Evolutionary conservation across 2,329 filamentous ascomycete genomes (phyloP).

Genomic region (Furcasterigmium furcatum): DNA sequence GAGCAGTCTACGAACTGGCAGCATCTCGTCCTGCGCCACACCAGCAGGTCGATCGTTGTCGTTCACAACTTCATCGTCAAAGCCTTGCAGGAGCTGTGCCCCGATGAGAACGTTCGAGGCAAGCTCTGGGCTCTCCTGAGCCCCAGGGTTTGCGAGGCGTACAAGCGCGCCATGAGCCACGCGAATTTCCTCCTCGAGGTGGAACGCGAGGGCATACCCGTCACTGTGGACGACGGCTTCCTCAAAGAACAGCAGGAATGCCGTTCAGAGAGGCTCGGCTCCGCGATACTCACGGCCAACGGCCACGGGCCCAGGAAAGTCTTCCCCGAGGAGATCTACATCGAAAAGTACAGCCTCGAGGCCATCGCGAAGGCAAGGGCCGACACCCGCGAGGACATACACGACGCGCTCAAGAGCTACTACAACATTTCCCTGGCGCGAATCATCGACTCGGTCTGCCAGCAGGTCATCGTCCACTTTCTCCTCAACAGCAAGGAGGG

Average conservation of each 20-base stretch:
- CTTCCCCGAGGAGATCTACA: too few species aligned
- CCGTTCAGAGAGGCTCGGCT: conserved; percentile 11
- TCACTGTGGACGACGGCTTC: conserved; percentile 53
- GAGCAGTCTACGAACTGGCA: conserved; percentile 54
- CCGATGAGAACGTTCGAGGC: conserved; percentile 35
- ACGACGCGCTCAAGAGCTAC: conserved; percentile 58
- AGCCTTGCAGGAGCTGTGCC: conserved; percentile 38
- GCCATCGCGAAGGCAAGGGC: too few species aligned
- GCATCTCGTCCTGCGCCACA: conserved; percentile 40
- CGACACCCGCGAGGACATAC: conserved; percentile 45
- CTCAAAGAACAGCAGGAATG: conserved; percentile 28
- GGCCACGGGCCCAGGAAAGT: too few species aligned
- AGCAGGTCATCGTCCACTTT: conserved; percentile 52
- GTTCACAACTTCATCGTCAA: conserved; percentile 50
- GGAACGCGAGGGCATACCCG: conserved; percentile 40
- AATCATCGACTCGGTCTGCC: conserved; percentile 61
- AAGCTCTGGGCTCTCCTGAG: conserved; percentile 40
- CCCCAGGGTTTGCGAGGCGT: conserved; percentile 40
- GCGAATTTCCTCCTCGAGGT: conserved; percentile 47
- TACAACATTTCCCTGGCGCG: conserved; percentile 59
- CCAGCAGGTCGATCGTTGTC: conserved; percentile 44
- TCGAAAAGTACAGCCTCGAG: too few species aligned
- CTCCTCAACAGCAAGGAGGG: conserved; percentile 46
- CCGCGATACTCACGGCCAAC: background rate
- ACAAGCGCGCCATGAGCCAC: conserved; percentile 45